Base-by-base conservation (phyloP, 306 rosid species). In the Cajanus cajan region DNA sequence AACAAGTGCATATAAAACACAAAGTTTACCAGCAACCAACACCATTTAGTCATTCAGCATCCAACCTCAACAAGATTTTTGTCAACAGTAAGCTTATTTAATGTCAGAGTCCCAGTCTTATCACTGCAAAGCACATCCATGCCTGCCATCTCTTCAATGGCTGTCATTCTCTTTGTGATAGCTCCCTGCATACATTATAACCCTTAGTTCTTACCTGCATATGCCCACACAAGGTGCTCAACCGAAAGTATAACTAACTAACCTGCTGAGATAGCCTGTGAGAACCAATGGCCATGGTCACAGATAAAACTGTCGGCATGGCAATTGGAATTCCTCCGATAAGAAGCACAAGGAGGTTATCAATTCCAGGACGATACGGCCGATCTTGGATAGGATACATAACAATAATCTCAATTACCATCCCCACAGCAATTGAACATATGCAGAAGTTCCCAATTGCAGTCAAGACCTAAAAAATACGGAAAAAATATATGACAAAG, bases 81-180 rank as follows among this genome's bases (percentile, higher is more conserved):
- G 78, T 95, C 98, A 66, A 95, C 98, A 2, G 90, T 82, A 43
- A 95, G 97, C 89, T 91, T 95, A 85, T 95, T 95, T 44, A 95
- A 71, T 6, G 98, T 95, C 77, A 95, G 85, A 64, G 98, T 95
- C 81, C 98, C 98, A 7, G 98, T 95, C 85, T 95, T 95, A 73
- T 95, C 98, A 78, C 98, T 95, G 90, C 97, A 95, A 85, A 95
- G 98, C 78, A 95, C 98, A 62, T 95, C 98, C 98, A 95, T 96
- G 85, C 99, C 98, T 1, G 99, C 99, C 99, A 96, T 96, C 81
- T 96, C 99, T 87, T 96, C 99, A 65, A 95, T 95, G 62, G 98
- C 97, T 40, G 98, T 95, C 98, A 95, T 95, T 88, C 98, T 90
- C 89, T 95, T 95, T 41, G 98, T 94, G 83, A 94, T 94, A 69